Conservation (phyloP, 768 basidiomycete genomes). For the Suillus clintonianus region DNA sequence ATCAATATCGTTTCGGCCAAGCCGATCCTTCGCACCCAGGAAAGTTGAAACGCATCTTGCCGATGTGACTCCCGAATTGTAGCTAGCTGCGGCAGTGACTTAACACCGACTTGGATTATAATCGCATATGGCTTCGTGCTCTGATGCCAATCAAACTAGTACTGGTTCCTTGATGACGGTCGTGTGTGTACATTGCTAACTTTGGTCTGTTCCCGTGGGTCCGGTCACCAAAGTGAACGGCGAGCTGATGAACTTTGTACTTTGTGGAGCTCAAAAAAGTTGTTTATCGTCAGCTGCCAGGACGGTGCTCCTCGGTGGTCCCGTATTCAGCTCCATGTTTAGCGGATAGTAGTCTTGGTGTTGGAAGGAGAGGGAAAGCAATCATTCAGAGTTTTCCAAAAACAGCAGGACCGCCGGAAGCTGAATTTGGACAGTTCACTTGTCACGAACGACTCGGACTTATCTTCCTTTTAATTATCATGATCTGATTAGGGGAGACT, state of each 20-base stretch:
- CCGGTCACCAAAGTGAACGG: not conserved
- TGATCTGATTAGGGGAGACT: too few species aligned
- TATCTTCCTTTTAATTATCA: too few species aligned
- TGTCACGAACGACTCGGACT: too few species aligned
- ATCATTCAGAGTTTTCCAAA: not conserved
- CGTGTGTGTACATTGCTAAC: not conserved
- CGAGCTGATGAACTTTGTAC: not conserved
- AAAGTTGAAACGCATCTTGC: slow-evolving; percentile 15
- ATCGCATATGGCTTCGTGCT: not conserved
- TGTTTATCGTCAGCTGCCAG: not conserved
- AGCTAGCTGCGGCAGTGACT: not conserved
- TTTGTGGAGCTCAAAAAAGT: not conserved
- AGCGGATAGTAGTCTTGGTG: not conserved
- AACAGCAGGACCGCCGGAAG: not conserved
- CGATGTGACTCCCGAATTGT: slow-evolving; percentile 4
- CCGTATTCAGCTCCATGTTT: not conserved
- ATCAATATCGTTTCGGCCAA: slow-evolving; percentile 2
- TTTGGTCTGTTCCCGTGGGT: not conserved
- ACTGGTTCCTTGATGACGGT: not conserved
- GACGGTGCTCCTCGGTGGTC: not conserved
- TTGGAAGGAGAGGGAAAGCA: too few species aligned
- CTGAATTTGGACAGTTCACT: not conserved
- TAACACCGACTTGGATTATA: slow-evolving; percentile 4
- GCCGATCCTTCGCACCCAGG: not conserved
- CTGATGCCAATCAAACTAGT: too few species aligned